Percentiles rank a stretch among this genome's conserved stretches.
phyloP scores from a whole-genome alignment of 768 basidiomycete species.

The Tylopilus vinaceipallidus region DNA sequence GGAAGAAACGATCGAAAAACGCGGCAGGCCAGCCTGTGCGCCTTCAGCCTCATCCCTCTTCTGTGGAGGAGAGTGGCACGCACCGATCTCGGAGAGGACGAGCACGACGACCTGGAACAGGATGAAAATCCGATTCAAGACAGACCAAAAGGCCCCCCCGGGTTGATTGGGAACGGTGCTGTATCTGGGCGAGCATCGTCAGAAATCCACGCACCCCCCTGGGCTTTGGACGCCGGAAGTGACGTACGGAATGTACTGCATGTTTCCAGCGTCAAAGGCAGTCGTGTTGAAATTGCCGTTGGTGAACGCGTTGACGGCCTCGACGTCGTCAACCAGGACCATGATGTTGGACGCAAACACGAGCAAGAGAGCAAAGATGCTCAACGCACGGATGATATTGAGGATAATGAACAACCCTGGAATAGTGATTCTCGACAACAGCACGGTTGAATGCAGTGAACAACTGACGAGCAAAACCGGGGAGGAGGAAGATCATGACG shows the following conservation, averaged over 20 bases:
- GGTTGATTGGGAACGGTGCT: conserved; percentile 93
- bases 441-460: background rate
- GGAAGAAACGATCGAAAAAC: conserved; percentile 88
- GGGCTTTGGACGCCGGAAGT: background rate
- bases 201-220: background rate
- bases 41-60: background rate
- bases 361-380: conserved; percentile 74
- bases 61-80: conserved; percentile 12
- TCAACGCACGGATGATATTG: conserved; percentile 72
- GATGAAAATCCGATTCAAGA: conserved; percentile 83
- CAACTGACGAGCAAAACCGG: conserved; percentile 29
- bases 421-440: background rate
- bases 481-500: conserved; percentile 14
- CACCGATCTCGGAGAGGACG: conserved; percentile 44
- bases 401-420: conserved; percentile 66
- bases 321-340: conserved; percentile 71
- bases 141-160: conserved; percentile 90
- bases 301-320: conserved; percentile 67
- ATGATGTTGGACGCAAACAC: conserved; percentile 77
- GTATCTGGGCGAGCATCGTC: conserved; percentile 36
- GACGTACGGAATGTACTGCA: conserved; percentile 80
- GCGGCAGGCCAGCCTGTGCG: conserved; percentile 61
- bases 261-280: conserved; percentile 48
- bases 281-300: conserved; percentile 36
- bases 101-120: conserved; percentile 77